These are phyloP conservation scores for Trichoderma erinaceum DNA, from an alignment of 495 filamentous ascomycete genomes.

Conservation along the genomic window DNA sequence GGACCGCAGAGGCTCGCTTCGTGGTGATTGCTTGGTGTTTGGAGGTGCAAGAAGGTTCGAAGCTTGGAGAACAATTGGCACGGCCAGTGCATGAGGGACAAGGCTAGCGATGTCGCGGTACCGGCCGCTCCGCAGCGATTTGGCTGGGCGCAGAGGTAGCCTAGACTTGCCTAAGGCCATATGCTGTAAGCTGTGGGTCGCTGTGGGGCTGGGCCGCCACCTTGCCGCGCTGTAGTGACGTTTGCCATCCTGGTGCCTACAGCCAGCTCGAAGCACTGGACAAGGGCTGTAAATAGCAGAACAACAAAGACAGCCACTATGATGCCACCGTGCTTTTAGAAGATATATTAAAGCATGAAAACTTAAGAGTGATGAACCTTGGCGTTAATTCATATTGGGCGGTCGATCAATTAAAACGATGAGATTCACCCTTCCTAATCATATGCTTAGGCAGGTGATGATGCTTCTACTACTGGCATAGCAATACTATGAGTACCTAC, in stretches of 20 bases:
- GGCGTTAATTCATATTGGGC: no score
- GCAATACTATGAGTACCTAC: no score
- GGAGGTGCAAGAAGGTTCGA: neutral
- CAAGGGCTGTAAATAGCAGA: neutral
- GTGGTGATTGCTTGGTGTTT: neutral
- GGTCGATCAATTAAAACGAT: no score
- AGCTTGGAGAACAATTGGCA: neutral
- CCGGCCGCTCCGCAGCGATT: neutral
- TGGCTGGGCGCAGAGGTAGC: neutral
- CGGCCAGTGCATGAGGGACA: neutral
- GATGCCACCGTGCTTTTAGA: no score
- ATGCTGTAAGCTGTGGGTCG: neutral
- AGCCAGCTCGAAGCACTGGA: neutral
- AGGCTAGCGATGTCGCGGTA: slow-evolving; percentile 5
- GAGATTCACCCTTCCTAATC: no score
- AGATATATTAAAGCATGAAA: no score
- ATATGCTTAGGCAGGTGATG: no score
- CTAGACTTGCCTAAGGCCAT: neutral
- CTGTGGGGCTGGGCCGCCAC: slow-evolving; percentile 10
- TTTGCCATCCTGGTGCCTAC: slow-evolving; percentile 12
- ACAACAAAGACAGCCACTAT: no score
- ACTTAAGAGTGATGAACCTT: no score
- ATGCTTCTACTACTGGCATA: no score
- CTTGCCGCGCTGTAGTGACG: slow-evolving; percentile 1
- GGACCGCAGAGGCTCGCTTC: neutral